phyloP scores from a whole-genome alignment of 1,284 basidiomycete genomes.

The Xanthoconium separans region DNA sequence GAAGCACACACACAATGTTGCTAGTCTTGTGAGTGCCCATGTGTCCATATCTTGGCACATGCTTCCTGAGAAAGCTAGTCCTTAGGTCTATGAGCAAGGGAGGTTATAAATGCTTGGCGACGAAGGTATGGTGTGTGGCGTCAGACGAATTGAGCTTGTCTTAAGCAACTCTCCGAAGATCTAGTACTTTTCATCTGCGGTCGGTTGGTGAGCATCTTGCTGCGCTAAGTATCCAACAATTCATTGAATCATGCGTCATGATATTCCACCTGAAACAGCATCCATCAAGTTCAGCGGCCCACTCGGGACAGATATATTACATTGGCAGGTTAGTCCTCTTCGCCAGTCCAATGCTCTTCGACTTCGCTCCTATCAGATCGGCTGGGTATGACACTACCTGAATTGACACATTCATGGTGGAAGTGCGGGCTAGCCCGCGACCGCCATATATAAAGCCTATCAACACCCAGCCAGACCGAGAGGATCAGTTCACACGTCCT shows the following conservation, averaged over 20 bases:
- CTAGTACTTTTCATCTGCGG: neutral
- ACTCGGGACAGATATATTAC: neutral
- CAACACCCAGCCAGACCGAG: neutral
- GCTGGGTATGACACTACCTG: neutral
- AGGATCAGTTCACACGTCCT: conserved; percentile 26
- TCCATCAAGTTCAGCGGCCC: neutral
- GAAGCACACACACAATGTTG: neutral
- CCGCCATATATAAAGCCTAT: neutral
- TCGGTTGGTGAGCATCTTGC: neutral
- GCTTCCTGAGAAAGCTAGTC: neutral
- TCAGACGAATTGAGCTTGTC: no score
- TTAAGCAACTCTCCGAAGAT: no score
- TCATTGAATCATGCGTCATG: neutral
- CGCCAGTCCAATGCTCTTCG: neutral
- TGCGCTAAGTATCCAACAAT: neutral
- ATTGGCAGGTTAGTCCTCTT: neutral
- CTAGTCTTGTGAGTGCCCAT: neutral
- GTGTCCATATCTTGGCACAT: neutral
- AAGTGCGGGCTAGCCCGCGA: neutral
- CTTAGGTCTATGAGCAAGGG: neutral
- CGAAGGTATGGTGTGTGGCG: neutral
- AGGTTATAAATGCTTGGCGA: neutral
- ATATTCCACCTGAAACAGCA: neutral
- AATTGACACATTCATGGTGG: neutral
- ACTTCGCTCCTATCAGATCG: neutral